A percentile compares a stretch with the other conserved stretches of the same genome.
phyloP scores from a whole-genome alignment of 208 protist genomes.

The Acanthamoeba sp. region DNA sequence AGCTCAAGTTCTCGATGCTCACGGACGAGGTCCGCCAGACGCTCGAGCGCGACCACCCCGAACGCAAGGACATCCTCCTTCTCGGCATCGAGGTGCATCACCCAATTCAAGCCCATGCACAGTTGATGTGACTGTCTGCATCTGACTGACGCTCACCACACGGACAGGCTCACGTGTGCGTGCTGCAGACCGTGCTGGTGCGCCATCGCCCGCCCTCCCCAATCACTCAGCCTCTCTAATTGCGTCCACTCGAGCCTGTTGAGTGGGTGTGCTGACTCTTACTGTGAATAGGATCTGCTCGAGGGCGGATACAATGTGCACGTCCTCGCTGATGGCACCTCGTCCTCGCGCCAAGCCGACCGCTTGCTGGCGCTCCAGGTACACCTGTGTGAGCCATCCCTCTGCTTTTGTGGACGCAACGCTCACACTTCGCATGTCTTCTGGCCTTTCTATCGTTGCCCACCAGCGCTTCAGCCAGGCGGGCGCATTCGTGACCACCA shows the following conservation, averaged over 20 bases:
- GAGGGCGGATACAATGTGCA: conserved; percentile 61
- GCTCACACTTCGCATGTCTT: neutral
- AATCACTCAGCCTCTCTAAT: too few relatives aligned
- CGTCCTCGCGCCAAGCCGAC: conserved; percentile 32
- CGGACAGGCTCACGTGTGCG: conserved; percentile 58
- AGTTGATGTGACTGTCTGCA: neutral
- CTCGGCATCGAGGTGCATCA: conserved; percentile 58
- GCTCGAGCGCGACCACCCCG: conserved; percentile 36
- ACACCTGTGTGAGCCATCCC: neutral
- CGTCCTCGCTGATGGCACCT: conserved; percentile 48
- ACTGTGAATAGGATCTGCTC: conserved; percentile 21
- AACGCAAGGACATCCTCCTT: conserved; percentile 44
- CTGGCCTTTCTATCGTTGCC: neutral
- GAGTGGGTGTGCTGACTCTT: neutral
- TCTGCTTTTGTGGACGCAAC: neutral
- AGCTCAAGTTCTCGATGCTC: conserved; percentile 66
- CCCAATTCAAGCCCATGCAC: too few relatives aligned
- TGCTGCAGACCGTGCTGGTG: conserved; percentile 53
- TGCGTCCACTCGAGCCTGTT: neutral
- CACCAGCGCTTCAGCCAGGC: conserved; percentile 40
- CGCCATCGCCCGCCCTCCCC: neutral
- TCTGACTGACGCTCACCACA: neutral
- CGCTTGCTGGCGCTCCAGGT: conserved; percentile 23
- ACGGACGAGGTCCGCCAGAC: conserved; percentile 35
- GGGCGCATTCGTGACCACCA: conserved; percentile 50